Evolutionary conservation across 1,139 yeast genomes (phyloP), one percentile per base, ranked within the genome.

Genomic region (Magnusiomyces magnusii): DNA sequence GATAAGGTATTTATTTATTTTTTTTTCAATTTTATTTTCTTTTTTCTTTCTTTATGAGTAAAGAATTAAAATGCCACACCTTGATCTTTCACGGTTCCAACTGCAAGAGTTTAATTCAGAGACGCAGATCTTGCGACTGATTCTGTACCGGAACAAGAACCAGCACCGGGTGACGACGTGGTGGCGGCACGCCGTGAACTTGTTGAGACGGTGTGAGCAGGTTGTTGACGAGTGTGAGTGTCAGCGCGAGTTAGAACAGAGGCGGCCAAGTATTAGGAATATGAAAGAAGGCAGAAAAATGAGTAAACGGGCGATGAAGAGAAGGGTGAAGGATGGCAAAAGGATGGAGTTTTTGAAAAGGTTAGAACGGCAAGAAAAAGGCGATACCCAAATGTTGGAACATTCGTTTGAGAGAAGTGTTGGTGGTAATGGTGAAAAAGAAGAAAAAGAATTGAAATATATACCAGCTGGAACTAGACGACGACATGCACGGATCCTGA

Each of bases 141-240:
- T 52, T 25, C 17, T 52, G 13, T 52, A 52, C 47, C 47, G 55
- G n/a, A 52, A 52, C 34, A 39, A 52, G n/a, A 52, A 52, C 23
- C 55, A 52, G 47, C 55, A 52, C 36, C 47, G 36, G 17, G n/a
- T 42, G 3, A n/a, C 44, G 19, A 23, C 19, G 3, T 51, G 54
- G 54, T 52, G 55, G 55, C n/a, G 27, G 21, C 34, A 52, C 25
- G 39, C 36, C 5, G 13, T 2, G 49, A 52, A 41, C 21, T 25
- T 36, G 36, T 24, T 15, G 36, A 39, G 2, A 25, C 47, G 21
- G 19, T 52, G 49, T 23, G 49, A 44, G 49, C 49, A 44, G 17
- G 17, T 44, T 44, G 27, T 44, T 44, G 49, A 23, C 5, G 27
- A 5, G 7, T 44, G 24, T n/a, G 24, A 52, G 21, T 28, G 36